These are phyloP conservation scores for Trichophyton benhamiae DNA, from an alignment of 2,329 filamentous ascomycete genomes.

Conservation along the genomic window DNA sequence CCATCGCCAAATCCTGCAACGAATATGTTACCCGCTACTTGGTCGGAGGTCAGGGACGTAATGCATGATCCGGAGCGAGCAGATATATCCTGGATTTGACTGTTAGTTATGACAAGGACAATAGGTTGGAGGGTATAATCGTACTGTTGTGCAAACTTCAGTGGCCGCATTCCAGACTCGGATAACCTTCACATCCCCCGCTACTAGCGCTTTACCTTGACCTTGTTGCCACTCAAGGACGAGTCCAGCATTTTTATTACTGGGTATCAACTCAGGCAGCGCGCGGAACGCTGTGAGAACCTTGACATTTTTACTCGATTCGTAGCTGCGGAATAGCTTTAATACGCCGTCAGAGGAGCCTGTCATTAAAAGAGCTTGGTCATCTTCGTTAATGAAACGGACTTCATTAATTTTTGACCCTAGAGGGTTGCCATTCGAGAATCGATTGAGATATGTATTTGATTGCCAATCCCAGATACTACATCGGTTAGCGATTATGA, in stretches of 20 bases:
- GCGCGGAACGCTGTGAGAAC: constrained; percentile 86
- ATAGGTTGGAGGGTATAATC: constrained; percentile 15
- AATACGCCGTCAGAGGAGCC: constrained; percentile 92
- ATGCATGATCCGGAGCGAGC: constrained; percentile 91
- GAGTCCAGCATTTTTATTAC: constrained; percentile 86
- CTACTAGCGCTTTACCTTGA: constrained; percentile 87
- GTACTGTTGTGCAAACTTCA: constrained; percentile 70
- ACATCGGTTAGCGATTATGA: constrained; percentile 8
- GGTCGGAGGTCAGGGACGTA: constrained; percentile 88
- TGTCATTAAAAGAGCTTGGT: constrained; percentile 86
- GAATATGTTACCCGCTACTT: constrained; percentile 94
- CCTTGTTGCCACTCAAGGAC: constrained; percentile 99
- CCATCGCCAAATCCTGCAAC: constrained; percentile 95
- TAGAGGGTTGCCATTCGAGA: constrained; percentile 86
- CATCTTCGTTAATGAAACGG: constrained; percentile 96
- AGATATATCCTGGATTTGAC: constrained; percentile 57
- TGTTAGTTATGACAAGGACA: constrained; percentile 3
- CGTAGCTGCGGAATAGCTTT: constrained; percentile 86
- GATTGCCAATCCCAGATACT: constrained; percentile 87
- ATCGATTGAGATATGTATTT: constrained; percentile 61
- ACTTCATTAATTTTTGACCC: constrained; percentile 90
- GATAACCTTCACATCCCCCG: constrained; percentile 89
- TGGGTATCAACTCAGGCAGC: constrained; percentile 83
- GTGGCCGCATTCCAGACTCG: constrained; percentile 91
- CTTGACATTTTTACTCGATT: constrained; percentile 61